Base-by-base conservation (phyloP, 768 basidiomycete genomes). In the Neoboletus subvelutipes region DNA sequence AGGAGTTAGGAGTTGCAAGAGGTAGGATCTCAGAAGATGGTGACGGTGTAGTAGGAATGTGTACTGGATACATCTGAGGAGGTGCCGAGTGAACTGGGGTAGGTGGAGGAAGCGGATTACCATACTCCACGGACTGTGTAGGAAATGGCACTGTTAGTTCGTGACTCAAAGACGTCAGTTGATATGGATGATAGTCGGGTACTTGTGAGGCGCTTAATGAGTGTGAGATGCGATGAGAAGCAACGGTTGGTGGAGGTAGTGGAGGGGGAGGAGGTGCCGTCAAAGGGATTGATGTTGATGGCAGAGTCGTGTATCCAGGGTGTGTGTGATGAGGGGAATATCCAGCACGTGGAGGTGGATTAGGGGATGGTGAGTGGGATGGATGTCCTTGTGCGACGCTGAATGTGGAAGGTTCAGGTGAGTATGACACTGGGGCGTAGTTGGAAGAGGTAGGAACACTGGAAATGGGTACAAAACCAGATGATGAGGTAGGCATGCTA, bases 381-480 rank as follows among this genome's bases (percentile, higher is more conserved):
- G 78, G 73, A 62, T 81, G 80, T 42, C 81, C 76, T n/a, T 75
- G 61, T 52, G 74, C 64, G 22, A 76, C 71, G 29, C 48, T 49
- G 54, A 71, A 75, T 39, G 61, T 56, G 12, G 70, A 66, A 31
- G 65, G 64, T 31, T 71, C 71, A 10, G 74, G 64, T 18, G 73
- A 66, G 58, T 78, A 76, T 12, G 75, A 56, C 50, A 75, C 54
- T 20, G 72, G 55, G 15, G 62, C 63, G 61, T 78, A 80, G 48
- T 72, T 68, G 7, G 78, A 70, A 13, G 77, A 64, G 39, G 71
- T 54, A n/a, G 73, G 64, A 52, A 53, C 13, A 33, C 31, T 77
- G 28, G 78, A 67, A 45, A 87, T 65, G 39, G 88, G 84, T 52
- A 82, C 73, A 63, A 90, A 92, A 13, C 89, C 88, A 12, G 88